Evolutionary conservation across 2,329 filamentous ascomycete genomes (phyloP), one percentile per base, ranked within the genome.

Genomic region (Dactylella cylindrospora): DNA sequence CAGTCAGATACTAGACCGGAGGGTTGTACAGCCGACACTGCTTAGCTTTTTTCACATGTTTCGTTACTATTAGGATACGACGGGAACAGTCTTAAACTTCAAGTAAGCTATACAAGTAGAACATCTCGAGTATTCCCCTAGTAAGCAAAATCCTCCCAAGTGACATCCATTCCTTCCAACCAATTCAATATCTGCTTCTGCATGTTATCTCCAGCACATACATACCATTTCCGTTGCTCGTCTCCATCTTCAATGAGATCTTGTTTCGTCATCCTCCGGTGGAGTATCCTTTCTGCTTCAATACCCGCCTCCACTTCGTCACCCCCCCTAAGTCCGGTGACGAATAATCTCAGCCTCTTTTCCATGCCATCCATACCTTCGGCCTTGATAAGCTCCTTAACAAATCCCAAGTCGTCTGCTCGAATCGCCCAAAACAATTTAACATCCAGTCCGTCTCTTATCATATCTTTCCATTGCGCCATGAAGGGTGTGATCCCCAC

Each of bases 401-500:
- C 84, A 1, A 93, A 71, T 0, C 76, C 75, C 0, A 87, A 51
- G 71, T 94, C 89, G 2, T 76, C 77, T 0, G 72, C 71, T 5
- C 78, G 75, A 3, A 90, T 67, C 1, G 81, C 84, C 89, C 88
- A 94, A 1, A 89, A 75, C 3, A 93, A 70, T 20, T 68, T 73
- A 29, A 93, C 70, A 2, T 71, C 69, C 1, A 70, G 67, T 3
- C 74, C 65, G 55, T 76, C 33, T 15, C 54, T 47, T n/a, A 33
- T 71, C 0, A 88, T 70, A 4, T 78, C 72, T 0, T 73, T 75
- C n/a, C 83, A 77, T 67, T 88, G 85, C 0, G 83, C 82, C n/a
- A 94, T 75, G 2, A 93, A 67, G 1, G 89, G 89, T 22, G 89
- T 95, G 62, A 94, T 88, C 0, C 89, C 89, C 5, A 95, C 86